Base-by-base conservation (phyloP, 768 basidiomycete species). In the Steccherinum ochraceum region DNA sequence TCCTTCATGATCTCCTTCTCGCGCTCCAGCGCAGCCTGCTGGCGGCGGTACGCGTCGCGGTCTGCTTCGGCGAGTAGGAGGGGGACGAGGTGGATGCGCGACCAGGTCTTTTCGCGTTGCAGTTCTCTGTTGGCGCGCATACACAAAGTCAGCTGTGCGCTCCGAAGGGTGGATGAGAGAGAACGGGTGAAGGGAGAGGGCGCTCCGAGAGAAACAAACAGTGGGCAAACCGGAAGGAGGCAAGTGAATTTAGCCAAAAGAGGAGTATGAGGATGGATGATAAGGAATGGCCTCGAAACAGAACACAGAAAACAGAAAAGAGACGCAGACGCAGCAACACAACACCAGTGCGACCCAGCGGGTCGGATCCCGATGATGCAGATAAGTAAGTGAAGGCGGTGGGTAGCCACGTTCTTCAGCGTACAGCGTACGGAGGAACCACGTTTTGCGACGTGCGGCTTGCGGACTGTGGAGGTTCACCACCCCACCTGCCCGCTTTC, bases 1-100 rank as follows among this genome's bases (percentile, higher is more conserved):
- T 92, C 88, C 69, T 88, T 90, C 95, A 97, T 97, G 62, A 97
- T 91, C 70, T 83, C 88, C 69, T 74, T 76, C 70, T 98, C 96
- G 43, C 91, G 70, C 23, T 72, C 84, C 49, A 86, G 46, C 45
- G 82, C 83, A n/a, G 89, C 92, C 62, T 84, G 79, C 61, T 84
- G 72, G 35, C 90, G 80, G 53, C 91, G 78, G 73, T 89, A 93
- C 50, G 78, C 75, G 66, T 94, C 92, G 50, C 96, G 86, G 72
- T 99, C 95, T 3, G 84, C 84, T 67, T 99, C 95, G 35, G 95
- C 95, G 59, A 94, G 76, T 43, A 99, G 77, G 51, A 97, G 67
- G 10, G 95, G 96, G 25, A 93, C 85, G 26, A 96, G 79, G 72
- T 98, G 84, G 64, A 99, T 93, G 56, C 95, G 82, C 52, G 93